A percentile compares a stretch with the other conserved stretches of the same genome.
These are phyloP conservation scores for Coniferiporia weirii DNA, from an alignment of 1,284 basidiomycete species.

Conservation along the genomic window DNA sequence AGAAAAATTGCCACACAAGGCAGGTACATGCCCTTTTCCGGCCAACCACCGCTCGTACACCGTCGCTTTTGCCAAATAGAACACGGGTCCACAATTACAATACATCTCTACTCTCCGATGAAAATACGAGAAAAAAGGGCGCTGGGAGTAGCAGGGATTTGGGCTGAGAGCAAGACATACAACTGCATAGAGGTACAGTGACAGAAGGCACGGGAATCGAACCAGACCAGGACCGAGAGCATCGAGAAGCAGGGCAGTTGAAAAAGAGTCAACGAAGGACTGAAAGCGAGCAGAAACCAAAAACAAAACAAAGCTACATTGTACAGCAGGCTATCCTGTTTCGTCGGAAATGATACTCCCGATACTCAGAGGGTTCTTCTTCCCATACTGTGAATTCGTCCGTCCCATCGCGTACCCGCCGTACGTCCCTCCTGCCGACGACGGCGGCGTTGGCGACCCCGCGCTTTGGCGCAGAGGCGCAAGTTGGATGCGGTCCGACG, in stretches of 20 bases:
- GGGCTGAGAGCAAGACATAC: background rate
- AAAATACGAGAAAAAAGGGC: background rate
- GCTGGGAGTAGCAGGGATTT: background rate
- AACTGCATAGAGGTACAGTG: background rate
- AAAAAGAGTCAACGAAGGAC: background rate
- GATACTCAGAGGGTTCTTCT: constrained; percentile 67
- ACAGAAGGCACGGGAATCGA: background rate
- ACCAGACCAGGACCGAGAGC: background rate
- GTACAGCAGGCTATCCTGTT: background rate
- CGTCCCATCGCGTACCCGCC: constrained; percentile 20
- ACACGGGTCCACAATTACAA: background rate
- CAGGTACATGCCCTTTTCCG: background rate
- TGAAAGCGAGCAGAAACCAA: background rate
- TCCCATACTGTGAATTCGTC: constrained; percentile 29
- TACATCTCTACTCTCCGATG: background rate
- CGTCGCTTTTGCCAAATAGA: background rate
- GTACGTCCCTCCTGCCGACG: constrained; percentile 24
- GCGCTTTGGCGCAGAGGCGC: constrained; percentile 40
- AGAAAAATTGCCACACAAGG: background rate
- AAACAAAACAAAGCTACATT: background rate
- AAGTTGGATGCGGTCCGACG: constrained; percentile 46
- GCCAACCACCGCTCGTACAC: background rate
- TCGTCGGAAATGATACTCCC: constrained; percentile 66
- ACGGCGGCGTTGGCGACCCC: constrained; percentile 24
- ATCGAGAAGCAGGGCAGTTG: no score